Evolutionary conservation across 2,329 filamentous ascomycete species (phyloP), one percentile per base, ranked within the genome.

Genomic region (Basipetospora chlamydospora): DNA sequence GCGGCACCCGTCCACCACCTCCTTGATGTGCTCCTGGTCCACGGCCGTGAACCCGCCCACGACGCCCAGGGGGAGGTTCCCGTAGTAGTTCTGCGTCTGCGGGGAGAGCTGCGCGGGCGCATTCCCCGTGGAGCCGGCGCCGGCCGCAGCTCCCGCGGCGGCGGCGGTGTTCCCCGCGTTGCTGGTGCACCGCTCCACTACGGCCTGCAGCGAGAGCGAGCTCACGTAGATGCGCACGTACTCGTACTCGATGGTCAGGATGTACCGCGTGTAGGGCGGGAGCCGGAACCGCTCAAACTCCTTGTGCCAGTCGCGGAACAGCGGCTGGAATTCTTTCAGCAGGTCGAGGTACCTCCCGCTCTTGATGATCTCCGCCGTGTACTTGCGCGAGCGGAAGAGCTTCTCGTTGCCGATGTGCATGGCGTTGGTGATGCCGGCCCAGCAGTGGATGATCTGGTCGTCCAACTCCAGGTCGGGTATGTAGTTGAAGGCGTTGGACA

Each of bases 201-300:
- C 86, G 16, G 90, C 90, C 58, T 98, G 90, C 2, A 98, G 64
- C 2, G 87, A 87, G 2, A 98, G 66, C 1, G 87, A 94, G 55
- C 96, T 95, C 60, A 95, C 73, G 52, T 96, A 96, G 35, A 95
- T 81, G 49, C 88, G 75, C 18, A 88, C 85, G 52, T 95, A 95
- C 50, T 96, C 85, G 50, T 90, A 95, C 60, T 98, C 90, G 45
- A 96, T 95, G 6, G 76, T 80, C 21, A 98, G 65, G 40, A 96
- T 87, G 52, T 86, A 76, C 21, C 70, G 62, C 44, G 76, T 77
- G 43, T 70, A 79, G 16, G 63, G 70, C 3, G 77, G 76, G 36
- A 80, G 65, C 39, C 73, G 70, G 48, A 83, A 80, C n/a, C 73
- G 68, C 47, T 93, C 80, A 50, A 95, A 87, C 42, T 87, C 80